These are phyloP conservation scores for Poa annua DNA, from an alignment of 176 grass and related monocot species.

Conservation along the genomic window DNA sequence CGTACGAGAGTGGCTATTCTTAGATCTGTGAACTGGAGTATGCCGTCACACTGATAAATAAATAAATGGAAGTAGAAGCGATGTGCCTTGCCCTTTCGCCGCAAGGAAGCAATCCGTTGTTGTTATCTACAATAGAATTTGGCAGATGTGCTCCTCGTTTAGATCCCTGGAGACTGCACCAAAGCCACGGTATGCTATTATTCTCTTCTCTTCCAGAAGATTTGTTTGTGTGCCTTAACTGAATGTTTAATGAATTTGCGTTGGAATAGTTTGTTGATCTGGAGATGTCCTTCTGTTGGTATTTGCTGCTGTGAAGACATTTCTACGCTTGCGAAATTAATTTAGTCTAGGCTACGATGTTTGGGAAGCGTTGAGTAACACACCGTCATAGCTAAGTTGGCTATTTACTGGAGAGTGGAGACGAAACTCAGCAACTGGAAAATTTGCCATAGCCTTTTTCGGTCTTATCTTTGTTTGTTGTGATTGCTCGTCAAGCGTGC, in stretches of 20 bases:
- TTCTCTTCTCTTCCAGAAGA: background rate
- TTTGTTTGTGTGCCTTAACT: background rate
- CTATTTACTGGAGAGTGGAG: background rate
- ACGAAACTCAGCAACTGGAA: no score
- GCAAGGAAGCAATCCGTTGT: background rate
- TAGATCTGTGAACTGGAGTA: slow-evolving; percentile 32
- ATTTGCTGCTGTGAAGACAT: background rate
- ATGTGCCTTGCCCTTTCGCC: background rate
- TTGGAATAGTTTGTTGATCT: slow-evolving; percentile 6
- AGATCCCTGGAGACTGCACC: slow-evolving; percentile 33
- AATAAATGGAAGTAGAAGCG: background rate
- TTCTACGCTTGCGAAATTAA: no score
- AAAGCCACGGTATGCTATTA: background rate
- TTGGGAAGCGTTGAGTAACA: background rate
- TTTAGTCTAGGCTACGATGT: no score
- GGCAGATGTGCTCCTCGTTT: background rate
- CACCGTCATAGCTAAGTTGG: background rate
- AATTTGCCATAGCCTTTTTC: no score
- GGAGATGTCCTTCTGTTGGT: background rate
- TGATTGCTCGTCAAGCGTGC: no score
- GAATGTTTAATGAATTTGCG: background rate
- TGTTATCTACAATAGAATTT: background rate
- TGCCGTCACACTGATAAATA: background rate
- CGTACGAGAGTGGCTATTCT: background rate
- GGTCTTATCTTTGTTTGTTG: no score